phyloP scores from a whole-genome alignment of 805 yeast genomes.

The Candida montana region DNA sequence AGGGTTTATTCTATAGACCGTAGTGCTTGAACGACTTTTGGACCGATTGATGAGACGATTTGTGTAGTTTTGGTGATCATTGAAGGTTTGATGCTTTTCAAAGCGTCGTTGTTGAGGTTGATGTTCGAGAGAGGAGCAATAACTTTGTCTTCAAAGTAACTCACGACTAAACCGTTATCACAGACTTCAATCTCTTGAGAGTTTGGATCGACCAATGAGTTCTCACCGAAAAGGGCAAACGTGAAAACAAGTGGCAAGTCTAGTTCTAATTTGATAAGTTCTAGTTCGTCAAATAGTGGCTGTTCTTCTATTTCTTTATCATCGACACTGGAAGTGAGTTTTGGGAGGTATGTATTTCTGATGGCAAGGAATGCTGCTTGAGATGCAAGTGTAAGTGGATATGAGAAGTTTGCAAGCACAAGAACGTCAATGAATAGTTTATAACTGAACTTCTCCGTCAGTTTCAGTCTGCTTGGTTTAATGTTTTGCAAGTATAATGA shows the following conservation, averaged over 20 bases:
- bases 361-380: constrained; percentile 79
- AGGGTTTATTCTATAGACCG: constrained; percentile 2
- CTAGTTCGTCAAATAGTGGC: constrained; percentile 86
- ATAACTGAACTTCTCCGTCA: constrained; percentile 72
- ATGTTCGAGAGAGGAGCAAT: constrained; percentile 69
- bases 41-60: constrained; percentile 57
- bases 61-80: constrained; percentile 49
- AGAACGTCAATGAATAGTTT: constrained; percentile 76
- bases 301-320: constrained; percentile 68
- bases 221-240: constrained; percentile 64
- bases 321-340: constrained; percentile 61
- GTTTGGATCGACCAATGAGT: constrained; percentile 77
- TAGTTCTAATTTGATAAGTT: constrained; percentile 55
- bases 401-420: constrained; percentile 68
- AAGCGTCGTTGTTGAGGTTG: constrained; percentile 46
- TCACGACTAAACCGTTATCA: constrained; percentile 73
- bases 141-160: constrained; percentile 64
- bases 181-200: constrained; percentile 83
- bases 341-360: constrained; percentile 70
- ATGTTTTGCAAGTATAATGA: constrained; percentile 48
- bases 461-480: constrained; percentile 45
- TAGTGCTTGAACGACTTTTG: constrained; percentile 41
- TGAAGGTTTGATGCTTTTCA: constrained; percentile 50
- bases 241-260: constrained; percentile 76
- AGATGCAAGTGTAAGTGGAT: constrained; percentile 77